Percentiles rank a stretch among this genome's conserved stretches.
These are phyloP conservation scores for Musa balbisiana DNA, from an alignment of 202 grass and related monocot genomes.

Conservation along the genomic window DNA sequence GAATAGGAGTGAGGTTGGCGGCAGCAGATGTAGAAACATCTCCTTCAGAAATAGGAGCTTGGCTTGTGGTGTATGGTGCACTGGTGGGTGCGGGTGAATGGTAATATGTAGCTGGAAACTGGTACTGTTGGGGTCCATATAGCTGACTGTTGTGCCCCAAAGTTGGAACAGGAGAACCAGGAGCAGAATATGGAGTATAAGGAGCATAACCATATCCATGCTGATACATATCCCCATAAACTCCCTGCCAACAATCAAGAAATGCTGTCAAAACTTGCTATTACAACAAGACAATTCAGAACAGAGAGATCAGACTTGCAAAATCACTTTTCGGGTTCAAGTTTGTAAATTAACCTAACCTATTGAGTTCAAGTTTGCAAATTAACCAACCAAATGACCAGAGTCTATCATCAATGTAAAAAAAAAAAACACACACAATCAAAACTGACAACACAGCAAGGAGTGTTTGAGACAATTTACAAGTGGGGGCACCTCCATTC, in stretches of 20 bases:
- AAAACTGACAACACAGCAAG: slow-evolving; percentile 1
- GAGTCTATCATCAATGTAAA: neutral
- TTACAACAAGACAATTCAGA: neutral
- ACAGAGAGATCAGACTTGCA: too few species aligned
- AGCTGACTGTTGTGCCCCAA: slow-evolving; percentile 49
- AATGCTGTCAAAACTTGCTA: slow-evolving; percentile 8
- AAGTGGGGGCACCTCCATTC: slow-evolving; percentile 43
- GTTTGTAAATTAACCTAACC: too few species aligned
- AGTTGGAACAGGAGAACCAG: slow-evolving; percentile 51
- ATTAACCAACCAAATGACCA: neutral
- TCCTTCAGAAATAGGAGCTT: slow-evolving; percentile 33
- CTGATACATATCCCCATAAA: slow-evolving; percentile 63
- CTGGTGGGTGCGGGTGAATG: slow-evolving; percentile 30
- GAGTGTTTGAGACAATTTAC: slow-evolving; percentile 30
- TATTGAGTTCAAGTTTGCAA: neutral
- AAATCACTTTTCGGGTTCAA: too few species aligned
- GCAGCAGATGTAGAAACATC: slow-evolving; percentile 41
- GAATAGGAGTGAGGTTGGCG: slow-evolving; percentile 34
- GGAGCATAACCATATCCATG: slow-evolving; percentile 71
- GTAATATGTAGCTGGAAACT: slow-evolving; percentile 50
- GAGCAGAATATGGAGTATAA: slow-evolving; percentile 60
- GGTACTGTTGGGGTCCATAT: slow-evolving; percentile 58
- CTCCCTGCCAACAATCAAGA: slow-evolving; percentile 32
- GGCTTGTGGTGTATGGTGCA: slow-evolving; percentile 26
- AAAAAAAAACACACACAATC: neutral